These are phyloP conservation scores for Symbiodinium natans DNA, from an alignment of 73 alveolate genomes.

Conservation along the genomic window DNA sequence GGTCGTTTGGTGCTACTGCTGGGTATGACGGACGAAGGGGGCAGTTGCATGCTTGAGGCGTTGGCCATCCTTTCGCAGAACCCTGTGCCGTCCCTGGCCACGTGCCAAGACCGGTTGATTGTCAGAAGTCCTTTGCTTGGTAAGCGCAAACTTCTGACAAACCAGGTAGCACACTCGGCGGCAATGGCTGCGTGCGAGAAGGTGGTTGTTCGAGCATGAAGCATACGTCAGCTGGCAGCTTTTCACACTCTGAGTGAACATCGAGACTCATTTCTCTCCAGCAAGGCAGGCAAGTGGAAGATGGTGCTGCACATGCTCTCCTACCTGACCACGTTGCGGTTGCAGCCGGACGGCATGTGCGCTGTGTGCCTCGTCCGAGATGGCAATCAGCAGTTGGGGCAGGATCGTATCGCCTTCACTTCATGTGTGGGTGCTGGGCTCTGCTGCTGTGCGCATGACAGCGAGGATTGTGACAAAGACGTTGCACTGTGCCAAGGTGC, in stretches of 20 bases:
- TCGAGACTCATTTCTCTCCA: background rate
- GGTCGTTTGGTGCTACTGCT: too few species aligned
- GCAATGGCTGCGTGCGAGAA: constrained; percentile 71
- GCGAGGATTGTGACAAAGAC: too few species aligned
- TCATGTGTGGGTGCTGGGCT: constrained; percentile 32
- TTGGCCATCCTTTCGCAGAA: background rate
- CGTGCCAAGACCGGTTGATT: background rate
- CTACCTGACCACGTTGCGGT: background rate
- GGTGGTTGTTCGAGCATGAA: background rate
- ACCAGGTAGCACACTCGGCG: constrained; percentile 26
- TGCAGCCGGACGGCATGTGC: background rate
- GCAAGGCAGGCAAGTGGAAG: background rate
- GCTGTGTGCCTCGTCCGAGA: background rate
- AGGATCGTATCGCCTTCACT: constrained; percentile 56
- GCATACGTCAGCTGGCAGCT: too few species aligned
- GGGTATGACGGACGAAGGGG: too few species aligned
- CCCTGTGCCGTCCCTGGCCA: background rate
- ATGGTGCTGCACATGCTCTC: background rate
- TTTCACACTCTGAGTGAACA: background rate
- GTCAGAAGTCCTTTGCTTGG: too few species aligned
- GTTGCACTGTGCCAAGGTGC: too few species aligned
- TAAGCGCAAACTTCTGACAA: too few species aligned
- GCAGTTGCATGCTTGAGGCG: too few species aligned
- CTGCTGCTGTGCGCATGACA: background rate
- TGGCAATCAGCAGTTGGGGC: background rate